A percentile compares a stretch with the other conserved stretches of the same genome.
These are phyloP conservation scores for Metschnikowia arizonensis DNA, from an alignment of 805 yeast genomes.

Conservation along the genomic window DNA sequence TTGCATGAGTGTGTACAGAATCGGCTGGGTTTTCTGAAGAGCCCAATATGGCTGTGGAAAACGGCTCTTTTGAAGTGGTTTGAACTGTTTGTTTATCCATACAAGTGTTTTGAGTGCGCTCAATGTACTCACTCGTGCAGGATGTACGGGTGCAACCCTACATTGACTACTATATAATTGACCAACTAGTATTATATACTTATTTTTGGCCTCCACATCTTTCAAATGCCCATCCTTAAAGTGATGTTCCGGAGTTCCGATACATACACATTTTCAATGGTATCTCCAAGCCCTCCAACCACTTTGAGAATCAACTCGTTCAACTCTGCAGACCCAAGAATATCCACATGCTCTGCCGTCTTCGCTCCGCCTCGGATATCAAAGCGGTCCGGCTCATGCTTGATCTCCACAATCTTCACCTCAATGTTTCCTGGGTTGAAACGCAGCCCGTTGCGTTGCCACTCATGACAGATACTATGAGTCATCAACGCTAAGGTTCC, in stretches of 20 bases:
- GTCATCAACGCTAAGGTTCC: slow-evolving; percentile 89
- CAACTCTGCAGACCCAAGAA: slow-evolving; percentile 86
- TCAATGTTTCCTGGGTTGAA: slow-evolving; percentile 74
- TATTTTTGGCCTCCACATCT: too few species aligned
- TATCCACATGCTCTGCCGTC: slow-evolving; percentile 97
- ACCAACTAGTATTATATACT: too few species aligned
- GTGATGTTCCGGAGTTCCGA: slow-evolving; percentile 66
- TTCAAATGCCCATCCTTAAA: slow-evolving; percentile 42
- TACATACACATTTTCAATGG: slow-evolving; percentile 54
- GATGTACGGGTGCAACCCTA: not conserved
- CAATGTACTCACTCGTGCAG: not conserved
- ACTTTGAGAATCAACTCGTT: slow-evolving; percentile 81
- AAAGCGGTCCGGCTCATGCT: slow-evolving; percentile 88
- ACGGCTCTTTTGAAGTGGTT: not conserved
- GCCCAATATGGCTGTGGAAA: too few species aligned
- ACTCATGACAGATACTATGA: slow-evolving; percentile 86
- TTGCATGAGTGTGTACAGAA: not conserved
- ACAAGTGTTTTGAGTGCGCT: not conserved
- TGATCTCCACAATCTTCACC: slow-evolving; percentile 84
- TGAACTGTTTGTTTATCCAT: not conserved
- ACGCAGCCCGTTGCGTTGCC: slow-evolving; percentile 63
- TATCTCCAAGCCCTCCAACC: slow-evolving; percentile 74
- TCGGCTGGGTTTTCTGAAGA: too few species aligned
- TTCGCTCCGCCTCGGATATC: slow-evolving; percentile 97
- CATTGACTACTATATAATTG: not conserved